A percentile compares a stretch with the other conserved stretches of the same genome.
phyloP scores from a whole-genome alignment of 768 basidiomycete species.

The Lentinula detonsa region DNA sequence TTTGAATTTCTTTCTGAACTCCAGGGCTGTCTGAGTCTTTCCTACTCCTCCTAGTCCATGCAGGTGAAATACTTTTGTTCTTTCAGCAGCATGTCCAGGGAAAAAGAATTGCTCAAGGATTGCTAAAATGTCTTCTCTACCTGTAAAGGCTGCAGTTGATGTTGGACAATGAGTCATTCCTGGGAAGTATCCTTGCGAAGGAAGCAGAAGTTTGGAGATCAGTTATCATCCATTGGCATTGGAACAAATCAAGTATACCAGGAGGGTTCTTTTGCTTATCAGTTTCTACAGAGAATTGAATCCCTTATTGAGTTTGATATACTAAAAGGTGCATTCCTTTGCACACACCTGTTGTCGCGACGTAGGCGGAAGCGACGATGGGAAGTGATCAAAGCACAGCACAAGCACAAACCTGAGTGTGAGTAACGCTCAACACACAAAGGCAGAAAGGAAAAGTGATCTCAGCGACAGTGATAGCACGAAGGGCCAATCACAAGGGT shows the following conservation, averaged over 20 bases:
- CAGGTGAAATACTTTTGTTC: background rate
- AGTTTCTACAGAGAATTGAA: background rate
- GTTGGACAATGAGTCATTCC: background rate
- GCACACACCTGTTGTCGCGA: no score
- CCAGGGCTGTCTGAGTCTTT: constrained; percentile 2
- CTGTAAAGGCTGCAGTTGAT: background rate
- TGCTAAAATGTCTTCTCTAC: background rate
- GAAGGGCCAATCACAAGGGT: no score
- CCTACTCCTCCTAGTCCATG: constrained; percentile 4
- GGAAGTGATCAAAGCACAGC: no score
- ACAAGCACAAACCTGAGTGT: no score
- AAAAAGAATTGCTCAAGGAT: background rate
- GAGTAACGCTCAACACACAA: no score
- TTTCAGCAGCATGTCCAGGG: no score
- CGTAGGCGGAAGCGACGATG: no score
- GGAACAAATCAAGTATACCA: background rate
- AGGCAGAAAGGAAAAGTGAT: no score
- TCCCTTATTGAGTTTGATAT: no score
- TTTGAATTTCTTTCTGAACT: background rate
- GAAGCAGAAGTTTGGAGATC: background rate
- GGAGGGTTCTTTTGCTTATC: background rate
- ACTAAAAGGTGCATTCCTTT: no score
- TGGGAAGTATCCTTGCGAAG: background rate
- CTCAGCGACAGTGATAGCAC: no score
- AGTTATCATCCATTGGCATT: background rate